Evolutionary conservation across 2,329 filamentous ascomycete genomes (phyloP).

Genomic region (Amauroascus verrucosus): DNA sequence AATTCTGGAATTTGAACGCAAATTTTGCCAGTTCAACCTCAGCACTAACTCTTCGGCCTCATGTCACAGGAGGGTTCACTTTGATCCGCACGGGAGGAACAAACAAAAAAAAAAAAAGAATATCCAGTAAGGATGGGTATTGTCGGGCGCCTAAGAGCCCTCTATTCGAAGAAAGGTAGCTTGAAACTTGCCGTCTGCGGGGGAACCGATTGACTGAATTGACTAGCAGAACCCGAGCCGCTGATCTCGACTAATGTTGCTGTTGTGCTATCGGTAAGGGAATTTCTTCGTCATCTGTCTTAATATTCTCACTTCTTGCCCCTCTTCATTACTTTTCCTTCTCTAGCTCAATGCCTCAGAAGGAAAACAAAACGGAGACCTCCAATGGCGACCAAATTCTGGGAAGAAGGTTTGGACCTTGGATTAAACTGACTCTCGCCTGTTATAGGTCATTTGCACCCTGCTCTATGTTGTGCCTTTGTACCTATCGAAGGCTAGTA

Average conservation of each 20-base stretch:
- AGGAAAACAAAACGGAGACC: too few relatives aligned
- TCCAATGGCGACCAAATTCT: too few relatives aligned
- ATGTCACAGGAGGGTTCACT: too few relatives aligned
- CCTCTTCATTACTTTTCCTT: background rate
- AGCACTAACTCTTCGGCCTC: too few relatives aligned
- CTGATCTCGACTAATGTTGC: constrained; percentile 13
- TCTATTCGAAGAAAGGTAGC: constrained; percentile 2
- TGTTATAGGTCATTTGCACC: constrained; percentile 63
- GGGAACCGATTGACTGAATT: background rate
- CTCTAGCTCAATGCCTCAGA: too few relatives aligned
- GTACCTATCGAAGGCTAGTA: constrained; percentile 69
- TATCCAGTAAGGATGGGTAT: background rate
- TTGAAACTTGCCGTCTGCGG: background rate
- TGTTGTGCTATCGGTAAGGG: constrained; percentile 14
- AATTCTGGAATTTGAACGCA: too few relatives aligned
- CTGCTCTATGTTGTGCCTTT: constrained; percentile 81
- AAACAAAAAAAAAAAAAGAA: too few relatives aligned
- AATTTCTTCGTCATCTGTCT: background rate
- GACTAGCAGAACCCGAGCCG: constrained; percentile 13
- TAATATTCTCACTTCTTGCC: background rate
- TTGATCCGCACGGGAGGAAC: too few relatives aligned
- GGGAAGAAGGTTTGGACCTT: too few relatives aligned
- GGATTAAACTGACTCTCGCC: background rate
- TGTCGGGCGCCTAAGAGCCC: background rate
- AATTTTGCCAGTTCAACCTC: background rate